phyloP scores from a whole-genome alignment of 1,139 yeast species.

The Candida albicans region DNA sequence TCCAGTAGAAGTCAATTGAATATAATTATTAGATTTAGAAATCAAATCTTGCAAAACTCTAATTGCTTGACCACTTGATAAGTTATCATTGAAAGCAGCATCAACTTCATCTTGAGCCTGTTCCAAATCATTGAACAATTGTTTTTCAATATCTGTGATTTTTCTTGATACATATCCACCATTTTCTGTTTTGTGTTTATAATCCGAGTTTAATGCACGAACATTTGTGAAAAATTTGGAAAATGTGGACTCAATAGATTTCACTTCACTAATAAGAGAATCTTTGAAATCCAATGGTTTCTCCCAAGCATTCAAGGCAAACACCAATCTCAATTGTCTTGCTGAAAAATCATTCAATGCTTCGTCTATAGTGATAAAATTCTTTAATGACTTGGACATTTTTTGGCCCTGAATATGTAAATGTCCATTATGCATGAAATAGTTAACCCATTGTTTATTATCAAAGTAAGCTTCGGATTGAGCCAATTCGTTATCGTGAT shows the following conservation, averaged over 20 bases:
- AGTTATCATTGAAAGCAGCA: conserved; percentile 81
- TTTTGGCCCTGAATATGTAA: conserved; percentile 97
- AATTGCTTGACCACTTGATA: conserved; percentile 75
- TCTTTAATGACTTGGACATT: conserved; percentile 93
- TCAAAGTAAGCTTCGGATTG: conserved; percentile 94
- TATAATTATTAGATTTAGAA: conserved; percentile 69
- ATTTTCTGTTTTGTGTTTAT: conserved; percentile 48
- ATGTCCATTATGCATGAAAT: conserved; percentile 95
- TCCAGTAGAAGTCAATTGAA: conserved; percentile 49
- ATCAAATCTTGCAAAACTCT: conserved; percentile 67
- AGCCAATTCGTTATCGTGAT: conserved; percentile 96
- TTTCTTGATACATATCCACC: conserved; percentile 58
- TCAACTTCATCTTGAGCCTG: conserved; percentile 65
- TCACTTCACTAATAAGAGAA: conserved; percentile 72
- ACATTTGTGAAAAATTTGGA: conserved; percentile 83
- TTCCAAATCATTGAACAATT: conserved; percentile 51
- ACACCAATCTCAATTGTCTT: conserved; percentile 85
- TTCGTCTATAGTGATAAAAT: conserved; percentile 91
- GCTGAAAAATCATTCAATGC: conserved; percentile 71
- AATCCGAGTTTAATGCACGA: conserved; percentile 69
- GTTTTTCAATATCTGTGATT: conserved; percentile 51
- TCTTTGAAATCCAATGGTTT: conserved; percentile 90
- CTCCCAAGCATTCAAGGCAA: conserved; percentile 92
- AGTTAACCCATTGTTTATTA: conserved; percentile 93
- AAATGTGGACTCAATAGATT: conserved; percentile 67